Evolutionary conservation across 768 basidiomycete species (phyloP), one percentile per base, ranked within the genome.

Genomic region (Podaxis rugospora): DNA sequence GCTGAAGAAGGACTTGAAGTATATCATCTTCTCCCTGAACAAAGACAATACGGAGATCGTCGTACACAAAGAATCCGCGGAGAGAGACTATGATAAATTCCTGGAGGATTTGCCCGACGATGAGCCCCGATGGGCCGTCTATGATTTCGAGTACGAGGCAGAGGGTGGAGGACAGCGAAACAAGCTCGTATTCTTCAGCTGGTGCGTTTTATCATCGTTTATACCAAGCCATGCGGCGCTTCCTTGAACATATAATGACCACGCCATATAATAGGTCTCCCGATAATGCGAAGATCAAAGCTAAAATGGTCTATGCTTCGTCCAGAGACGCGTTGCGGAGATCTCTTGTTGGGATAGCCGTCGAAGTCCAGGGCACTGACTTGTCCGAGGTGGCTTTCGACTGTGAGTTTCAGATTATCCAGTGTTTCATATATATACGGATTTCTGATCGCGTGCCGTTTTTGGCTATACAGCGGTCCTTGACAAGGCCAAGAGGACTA

Each of bases 301-400:
- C 85, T 70, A 98, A 95, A 87, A 98, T 98, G 95, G 67, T 97
- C 66, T 90, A 84, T 75, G 89, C 96, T 2, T 88, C 93, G 16
- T 98, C 95, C 56, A 88, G 85, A 70, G 90, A 93, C 27, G 88
- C 88, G 4, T 75, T 99, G 65, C 83, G 84, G 68, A 84, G 82
- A 57, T 70, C 82, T 35, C 82, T 98, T 28, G 83, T 83, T 25
- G 96, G 95, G 57, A 81, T 97, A 65, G 79, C 83, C 4, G 70
- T 83, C 51, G 94, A 97, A 72, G 80, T 98, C 58, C 95, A 98
- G 73, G 95, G 85, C 59, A 95, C 90, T 47, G 93, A 93, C 47
- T 76, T 61, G 62, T 77, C 76, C 56, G 94, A 98, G 72, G 81
- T 97, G 65, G 79, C 84, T 25, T 77, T 85, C 67, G 86, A 90